Evolutionary conservation across 202 grass and related monocot genomes (phyloP), one percentile per base, ranked within the genome.

Genomic region (Schoenoplectus tabernaemontani): DNA sequence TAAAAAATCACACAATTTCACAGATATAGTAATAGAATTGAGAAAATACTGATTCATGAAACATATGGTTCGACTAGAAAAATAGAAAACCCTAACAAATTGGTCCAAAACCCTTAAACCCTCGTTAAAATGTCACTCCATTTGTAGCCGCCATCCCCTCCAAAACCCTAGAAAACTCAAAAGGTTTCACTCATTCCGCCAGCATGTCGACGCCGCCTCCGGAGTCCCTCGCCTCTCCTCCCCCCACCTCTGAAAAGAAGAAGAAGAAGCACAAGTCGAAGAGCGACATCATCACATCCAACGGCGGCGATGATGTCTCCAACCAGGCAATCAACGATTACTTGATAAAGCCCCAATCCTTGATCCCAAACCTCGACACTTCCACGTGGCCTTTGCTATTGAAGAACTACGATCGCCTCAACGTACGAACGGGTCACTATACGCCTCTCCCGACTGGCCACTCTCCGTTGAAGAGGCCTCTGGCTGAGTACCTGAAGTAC

Each of bases 361-460:
- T 97, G 56, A 79, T 81, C 1, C 83, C 87, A 4, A 30, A 85
- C 26, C 79, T 93, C 5, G 87, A 93, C 63, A 88, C 93, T 7
- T 97, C 87, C 1, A 72, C 68, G 3, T 97, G 90, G 90, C 88
- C 85, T 9, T 84, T 91, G 51, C 87, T 89, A 4, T 84, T 97
- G 0, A 91, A 97, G 87, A 91, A 97, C 85, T 97, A 97, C 83
- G 85, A 85, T 51, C 90, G 88, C 60, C 87, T 93, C 73, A 97
- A 88, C 81, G 90, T 97, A 16, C 88, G 87, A 64, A 91, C 90
- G 0, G 93, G 88, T 36, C 90, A 89, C 93, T 93, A 97, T 78
- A 97, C 93, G 37, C 87, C 88, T 17, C 82, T 97, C 6, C 90
- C 90, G 19, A 76, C 85, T 9, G 86, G 84, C 7, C 88, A 97